Base-by-base conservation (phyloP, 2,329 filamentous ascomycete species). In the Hymenoscyphus occultus region DNA sequence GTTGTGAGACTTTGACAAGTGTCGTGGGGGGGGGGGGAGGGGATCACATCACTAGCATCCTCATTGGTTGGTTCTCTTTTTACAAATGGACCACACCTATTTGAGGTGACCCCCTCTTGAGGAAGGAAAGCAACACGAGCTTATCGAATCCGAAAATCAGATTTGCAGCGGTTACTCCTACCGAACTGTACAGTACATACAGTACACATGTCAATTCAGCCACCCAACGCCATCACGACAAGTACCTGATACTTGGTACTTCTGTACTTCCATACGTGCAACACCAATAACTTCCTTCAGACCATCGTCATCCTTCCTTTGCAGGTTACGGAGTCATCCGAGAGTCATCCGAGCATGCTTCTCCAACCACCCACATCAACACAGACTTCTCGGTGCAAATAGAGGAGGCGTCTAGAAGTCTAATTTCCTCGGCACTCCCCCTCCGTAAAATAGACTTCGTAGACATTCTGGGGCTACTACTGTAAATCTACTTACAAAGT, bases 321-420 rank as follows among this genome's bases (percentile, higher is more conserved):
- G 10, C 19, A 54, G 48, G 48, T 54, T 19, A 54, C 48, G 48
- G 48, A 54, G 22, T 54, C 48, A 28, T 54, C 48, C 48, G 48
- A 54, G 48, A 54, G 22, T 54, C 48, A 28, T 54, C 48, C 48
- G 48, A 54, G 31, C 48, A 54, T 54, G 48, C 48, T 22, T 28
- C 48, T 54, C 48, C 10, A 28, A 19, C 48, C 19, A 28, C 22
- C 19, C 48, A 5, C 22, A 51, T 51, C 45, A 51, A n/a, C n/a
- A 19, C n/a, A 45, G n/a, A 54, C 48, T 54, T 54, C 19, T 22
- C 22, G 22, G 19, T 10, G 45, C 45, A 51, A 22, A n/a, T n/a
- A 51, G 19, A 45, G 42, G n/a, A 45, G 42, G 42, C 42, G 42
- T 45, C 40, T 42, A 13, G 40, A n/a, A 28, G 28, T 28, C 28